Percentiles rank a stretch among this genome's conserved stretches.
phyloP scores from a whole-genome alignment of 2,329 filamentous ascomycete genomes.

The Phaeosphaeriaceae sp. region DNA sequence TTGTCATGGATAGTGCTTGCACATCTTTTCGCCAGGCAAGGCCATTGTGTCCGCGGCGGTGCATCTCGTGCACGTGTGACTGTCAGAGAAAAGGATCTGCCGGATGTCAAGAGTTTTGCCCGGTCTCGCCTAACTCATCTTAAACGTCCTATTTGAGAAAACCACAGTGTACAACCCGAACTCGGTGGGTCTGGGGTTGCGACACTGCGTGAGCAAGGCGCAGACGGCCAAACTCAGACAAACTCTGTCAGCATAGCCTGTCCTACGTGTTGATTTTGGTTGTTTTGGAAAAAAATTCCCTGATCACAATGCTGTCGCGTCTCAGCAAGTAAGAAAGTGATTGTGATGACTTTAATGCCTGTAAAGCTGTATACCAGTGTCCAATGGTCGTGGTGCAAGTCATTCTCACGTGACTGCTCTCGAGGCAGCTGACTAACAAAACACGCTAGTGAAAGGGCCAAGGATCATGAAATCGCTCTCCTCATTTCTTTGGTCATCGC shows the following conservation, averaged over 20 bases:
- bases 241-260: background rate
- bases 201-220: background rate
- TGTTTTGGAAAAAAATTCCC: background rate
- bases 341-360: too few relatives aligned
- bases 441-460: slow-evolving; percentile 21
- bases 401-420: background rate
- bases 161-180: background rate
- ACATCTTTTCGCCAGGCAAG: background rate
- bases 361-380: background rate
- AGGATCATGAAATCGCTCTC: slow-evolving; percentile 24
- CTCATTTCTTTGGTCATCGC: slow-evolving; percentile 19
- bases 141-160: background rate
- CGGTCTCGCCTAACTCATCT: background rate
- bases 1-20: background rate
- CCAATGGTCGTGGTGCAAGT: background rate
- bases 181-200: background rate
- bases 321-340: background rate
- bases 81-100: background rate
- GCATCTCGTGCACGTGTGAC: background rate
- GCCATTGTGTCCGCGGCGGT: background rate
- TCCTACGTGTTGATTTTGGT: background rate
- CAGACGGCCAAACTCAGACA: background rate
- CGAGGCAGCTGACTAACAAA: slow-evolving; percentile 3
- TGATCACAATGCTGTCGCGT: background rate
- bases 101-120: background rate